Percentiles rank a stretch among this genome's conserved stretches.
Conservation (phyloP, 2,329 filamentous ascomycete species). For the Huntiella savannae region DNA sequence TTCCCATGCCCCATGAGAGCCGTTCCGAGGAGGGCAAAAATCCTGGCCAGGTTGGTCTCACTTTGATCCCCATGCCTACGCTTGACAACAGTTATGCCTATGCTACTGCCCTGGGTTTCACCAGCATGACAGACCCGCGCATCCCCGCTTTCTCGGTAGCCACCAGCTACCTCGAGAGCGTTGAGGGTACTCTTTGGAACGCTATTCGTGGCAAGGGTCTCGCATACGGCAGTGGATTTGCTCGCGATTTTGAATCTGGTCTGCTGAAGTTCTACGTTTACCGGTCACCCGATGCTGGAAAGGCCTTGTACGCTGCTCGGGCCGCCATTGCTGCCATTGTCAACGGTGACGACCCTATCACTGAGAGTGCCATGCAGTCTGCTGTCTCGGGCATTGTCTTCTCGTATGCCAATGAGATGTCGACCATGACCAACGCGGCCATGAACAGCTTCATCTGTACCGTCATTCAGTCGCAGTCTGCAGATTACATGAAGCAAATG, state of each 20-base stretch:
- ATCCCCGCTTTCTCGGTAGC: constrained; percentile 77
- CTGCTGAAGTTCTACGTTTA: constrained; percentile 73
- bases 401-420: constrained; percentile 69
- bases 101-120: constrained; percentile 53
- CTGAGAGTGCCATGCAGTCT: constrained; percentile 68
- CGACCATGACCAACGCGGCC: constrained; percentile 67
- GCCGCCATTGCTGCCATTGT: constrained; percentile 58
- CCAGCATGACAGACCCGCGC: constrained; percentile 55
- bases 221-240: constrained; percentile 73
- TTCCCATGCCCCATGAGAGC: constrained; percentile 53
- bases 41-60: constrained; percentile 54
- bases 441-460: constrained; percentile 66
- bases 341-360: constrained; percentile 50
- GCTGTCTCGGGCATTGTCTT: constrained; percentile 82
- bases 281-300: constrained; percentile 73
- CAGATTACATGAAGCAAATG: constrained; percentile 60
- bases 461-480: constrained; percentile 56
- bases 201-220: constrained; percentile 83
- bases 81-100: constrained; percentile 84
- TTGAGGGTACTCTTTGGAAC: constrained; percentile 88
- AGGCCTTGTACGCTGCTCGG: constrained; percentile 62
- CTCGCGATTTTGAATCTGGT: constrained; percentile 58
- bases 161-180: constrained; percentile 74
- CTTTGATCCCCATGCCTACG: constrained; percentile 75
- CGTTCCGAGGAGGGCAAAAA: constrained; percentile 56